phyloP scores from a whole-genome alignment of 495 filamentous ascomycete species.

The Aspergillus asperescens region DNA sequence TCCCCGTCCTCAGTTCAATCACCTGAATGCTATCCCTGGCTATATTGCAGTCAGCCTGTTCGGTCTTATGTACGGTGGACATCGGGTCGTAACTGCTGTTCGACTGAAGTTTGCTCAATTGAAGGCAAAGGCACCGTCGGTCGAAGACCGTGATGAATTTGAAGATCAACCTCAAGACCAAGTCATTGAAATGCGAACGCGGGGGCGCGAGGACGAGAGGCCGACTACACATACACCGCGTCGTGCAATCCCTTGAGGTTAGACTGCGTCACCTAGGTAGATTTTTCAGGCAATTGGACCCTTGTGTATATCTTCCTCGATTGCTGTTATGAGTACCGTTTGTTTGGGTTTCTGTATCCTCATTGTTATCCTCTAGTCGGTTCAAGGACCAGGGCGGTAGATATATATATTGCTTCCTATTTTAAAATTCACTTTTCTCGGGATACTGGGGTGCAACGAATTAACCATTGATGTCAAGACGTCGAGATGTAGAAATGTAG shows the following conservation, averaged over 20 bases:
- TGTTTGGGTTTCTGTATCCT: background rate
- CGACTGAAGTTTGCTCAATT: background rate
- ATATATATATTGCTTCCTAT: background rate
- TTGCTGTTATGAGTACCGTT: background rate
- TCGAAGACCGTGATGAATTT: background rate
- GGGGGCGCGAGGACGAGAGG: background rate
- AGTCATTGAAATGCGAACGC: background rate
- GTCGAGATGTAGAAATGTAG: background rate
- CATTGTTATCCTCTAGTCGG: background rate
- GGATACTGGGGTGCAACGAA: too few species aligned
- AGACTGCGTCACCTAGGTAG: background rate
- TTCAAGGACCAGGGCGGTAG: background rate
- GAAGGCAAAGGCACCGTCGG: background rate
- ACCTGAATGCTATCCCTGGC: conserved; percentile 48
- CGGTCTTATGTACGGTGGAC: conserved; percentile 34
- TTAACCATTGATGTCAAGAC: too few species aligned
- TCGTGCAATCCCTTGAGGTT: background rate
- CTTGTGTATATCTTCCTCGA: background rate
- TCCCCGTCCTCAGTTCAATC: conserved; percentile 38
- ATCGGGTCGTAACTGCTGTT: conserved; percentile 4
- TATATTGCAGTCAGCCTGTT: conserved; percentile 60
- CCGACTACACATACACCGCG: background rate
- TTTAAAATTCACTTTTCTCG: background rate
- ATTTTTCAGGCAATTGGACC: background rate
- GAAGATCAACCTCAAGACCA: background rate